These are phyloP conservation scores for Blepharisma stoltei DNA, from an alignment of 73 alveolate genomes.

Conservation along the genomic window DNA sequence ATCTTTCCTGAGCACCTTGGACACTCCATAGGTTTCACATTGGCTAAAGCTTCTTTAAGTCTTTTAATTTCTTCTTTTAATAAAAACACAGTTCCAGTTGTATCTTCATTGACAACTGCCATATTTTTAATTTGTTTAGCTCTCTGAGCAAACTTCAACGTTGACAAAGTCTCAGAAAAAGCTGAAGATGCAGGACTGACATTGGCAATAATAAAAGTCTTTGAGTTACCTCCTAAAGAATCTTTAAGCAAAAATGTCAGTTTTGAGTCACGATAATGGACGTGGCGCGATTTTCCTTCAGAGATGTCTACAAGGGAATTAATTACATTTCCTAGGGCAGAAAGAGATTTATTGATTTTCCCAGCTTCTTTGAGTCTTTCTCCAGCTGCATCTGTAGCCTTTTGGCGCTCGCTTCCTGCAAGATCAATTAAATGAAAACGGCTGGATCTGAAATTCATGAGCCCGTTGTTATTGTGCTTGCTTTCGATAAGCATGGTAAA, in stretches of 20 bases:
- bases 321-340: conserved; percentile 59
- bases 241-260: conserved; percentile 70
- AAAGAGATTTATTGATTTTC: conserved; percentile 63
- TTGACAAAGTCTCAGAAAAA: conserved; percentile 65
- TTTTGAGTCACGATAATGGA: conserved; percentile 73
- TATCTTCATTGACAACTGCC: conserved; percentile 66
- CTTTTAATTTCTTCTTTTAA: conserved; percentile 65
- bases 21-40: not conserved
- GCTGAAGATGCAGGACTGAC: conserved; percentile 57
- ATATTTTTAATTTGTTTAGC: conserved; percentile 70
- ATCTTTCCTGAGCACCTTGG: not conserved
- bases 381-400: conserved; percentile 74
- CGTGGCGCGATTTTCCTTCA: conserved; percentile 51
- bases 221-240: conserved; percentile 78
- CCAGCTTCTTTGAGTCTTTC: conserved; percentile 90
- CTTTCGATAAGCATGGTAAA: conserved; percentile 58
- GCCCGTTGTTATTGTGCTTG: conserved; percentile 31
- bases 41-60: conserved; percentile 44
- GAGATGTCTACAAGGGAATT: conserved; percentile 62
- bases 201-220: conserved; percentile 70
- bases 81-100: conserved; percentile 46
- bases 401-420: conserved; percentile 85
- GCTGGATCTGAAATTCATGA: conserved; percentile 34
- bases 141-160: conserved; percentile 73
- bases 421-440: conserved; percentile 78